A percentile compares a stretch with the other conserved stretches of the same genome.
Evolutionary conservation across 1,284 basidiomycete species (phyloP).

Genomic region (Boletus smithii): DNA sequence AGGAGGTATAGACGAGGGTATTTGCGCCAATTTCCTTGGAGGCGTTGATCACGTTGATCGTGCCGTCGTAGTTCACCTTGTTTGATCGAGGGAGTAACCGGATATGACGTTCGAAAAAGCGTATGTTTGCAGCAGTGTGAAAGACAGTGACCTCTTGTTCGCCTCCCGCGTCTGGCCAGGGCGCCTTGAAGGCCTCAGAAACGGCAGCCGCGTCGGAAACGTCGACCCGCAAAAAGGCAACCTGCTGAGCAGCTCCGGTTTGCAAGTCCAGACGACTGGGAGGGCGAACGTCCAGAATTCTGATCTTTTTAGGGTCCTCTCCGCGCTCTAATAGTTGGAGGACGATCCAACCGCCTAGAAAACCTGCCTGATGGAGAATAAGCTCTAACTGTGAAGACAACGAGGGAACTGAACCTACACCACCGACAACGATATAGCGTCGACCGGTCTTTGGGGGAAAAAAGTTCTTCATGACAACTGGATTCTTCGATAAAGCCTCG

Average conservation of each 20-base stretch:
- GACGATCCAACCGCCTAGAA: conserved; percentile 74
- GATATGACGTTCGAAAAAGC: conserved; percentile 64
- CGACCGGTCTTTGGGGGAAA: conserved; percentile 53
- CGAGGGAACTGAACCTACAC: conserved; percentile 37
- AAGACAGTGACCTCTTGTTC: conserved; percentile 53
- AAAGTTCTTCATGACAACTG: conserved; percentile 28
- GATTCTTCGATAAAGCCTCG: conserved; percentile 34
- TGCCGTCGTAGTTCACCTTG: conserved; percentile 61
- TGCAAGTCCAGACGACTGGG: conserved; percentile 54
- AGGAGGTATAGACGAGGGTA: conserved; percentile 60
- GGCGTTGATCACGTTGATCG: conserved; percentile 53
- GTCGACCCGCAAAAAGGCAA: conserved; percentile 58
- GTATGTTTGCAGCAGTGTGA: conserved; percentile 71
- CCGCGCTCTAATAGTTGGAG: conserved; percentile 62
- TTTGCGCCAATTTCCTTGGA: conserved; percentile 44
- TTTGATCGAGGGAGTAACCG: conserved; percentile 51
- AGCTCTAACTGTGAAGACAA: not conserved
- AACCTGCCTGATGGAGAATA: conserved; percentile 50
- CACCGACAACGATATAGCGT: conserved; percentile 54
- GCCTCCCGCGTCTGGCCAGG: conserved; percentile 48
- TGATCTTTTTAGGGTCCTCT: conserved; percentile 60
- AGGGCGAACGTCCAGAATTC: conserved; percentile 62
- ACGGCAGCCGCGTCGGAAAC: conserved; percentile 52
- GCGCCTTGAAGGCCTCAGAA: conserved; percentile 56
- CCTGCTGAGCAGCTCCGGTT: conserved; percentile 44